These are phyloP conservation scores for Aspergillus uvarum DNA, from an alignment of 2,329 filamentous ascomycete genomes.

Conservation along the genomic window DNA sequence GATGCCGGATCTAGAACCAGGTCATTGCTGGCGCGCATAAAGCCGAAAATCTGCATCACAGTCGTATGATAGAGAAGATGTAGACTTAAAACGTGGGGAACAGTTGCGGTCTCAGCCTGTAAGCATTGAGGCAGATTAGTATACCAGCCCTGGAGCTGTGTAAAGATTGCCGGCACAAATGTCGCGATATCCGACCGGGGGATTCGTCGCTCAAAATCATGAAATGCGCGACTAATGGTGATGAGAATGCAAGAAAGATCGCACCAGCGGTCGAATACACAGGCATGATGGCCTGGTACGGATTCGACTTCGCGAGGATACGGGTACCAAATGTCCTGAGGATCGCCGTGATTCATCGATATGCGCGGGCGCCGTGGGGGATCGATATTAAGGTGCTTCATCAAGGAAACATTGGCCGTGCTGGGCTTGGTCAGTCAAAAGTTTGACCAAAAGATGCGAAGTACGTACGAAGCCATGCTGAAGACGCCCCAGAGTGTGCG, in stretches of 20 bases:
- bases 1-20: slow-evolving; percentile 1
- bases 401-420: slow-evolving; percentile 19
- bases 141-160: slow-evolving; percentile 26
- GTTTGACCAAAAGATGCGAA: no score
- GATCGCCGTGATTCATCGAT: slow-evolving; percentile 14
- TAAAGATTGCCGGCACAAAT: slow-evolving; percentile 21
- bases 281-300: slow-evolving; percentile 21
- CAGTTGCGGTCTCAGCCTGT: slow-evolving; percentile 16
- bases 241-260: slow-evolving; percentile 23
- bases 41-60: slow-evolving; percentile 30
- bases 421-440: slow-evolving; percentile 3
- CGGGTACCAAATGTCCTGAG: slow-evolving; percentile 22
- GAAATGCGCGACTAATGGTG: slow-evolving; percentile 21
- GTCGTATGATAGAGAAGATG: slow-evolving; percentile 31
- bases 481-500: slow-evolving; percentile 24
- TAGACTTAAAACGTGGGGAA: slow-evolving; percentile 28
- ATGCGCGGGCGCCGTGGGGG: slow-evolving; percentile 16
- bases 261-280: slow-evolving; percentile 27
- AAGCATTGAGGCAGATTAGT: slow-evolving; percentile 28
- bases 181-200: slow-evolving; percentile 11
- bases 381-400: slow-evolving; percentile 22
- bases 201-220: slow-evolving; percentile 15
- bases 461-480: slow-evolving; percentile 17
- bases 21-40: slow-evolving; percentile 19
- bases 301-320: slow-evolving; percentile 24